Evolutionary conservation across 1,139 yeast species (phyloP), one percentile per base, ranked within the genome.

Genomic region (Taphrina communis): DNA sequence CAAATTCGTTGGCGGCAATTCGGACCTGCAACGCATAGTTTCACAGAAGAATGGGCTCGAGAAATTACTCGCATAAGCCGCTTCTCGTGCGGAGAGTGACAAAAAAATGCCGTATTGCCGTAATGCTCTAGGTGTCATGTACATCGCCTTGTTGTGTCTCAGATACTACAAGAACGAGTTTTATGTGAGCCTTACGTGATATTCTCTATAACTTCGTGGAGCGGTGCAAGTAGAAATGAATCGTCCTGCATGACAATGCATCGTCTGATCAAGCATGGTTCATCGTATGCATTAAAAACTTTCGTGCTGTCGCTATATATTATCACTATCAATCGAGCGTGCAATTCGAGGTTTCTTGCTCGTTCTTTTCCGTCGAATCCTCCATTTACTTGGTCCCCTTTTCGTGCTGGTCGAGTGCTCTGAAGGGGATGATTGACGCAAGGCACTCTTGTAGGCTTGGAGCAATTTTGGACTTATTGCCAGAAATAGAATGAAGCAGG

Each of bases 401-500:
- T 12, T 31, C 48, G 48, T 14, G 19, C 48, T 39, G 14, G 14
- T 39, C 14, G 14, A 39, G 14, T 14, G 8, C 19, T 14, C 12
- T 2, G 8, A 6, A n/a, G n/a, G 8, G n/a, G 12, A 7, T 44
- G 48, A 12, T 2, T 44, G n/a, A 17, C 48, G 48, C 55, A 12
- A 17, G 14, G 19, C 7, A 31, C 55, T n/a, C 55, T 50, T 50
- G 36, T 11, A 12, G 17, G 38, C 38, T n/a, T 19, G 31, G 12
- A 17, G 12, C 7, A 50, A n/a, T 21, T 35, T 25, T 11, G 58
- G 58, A 53, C 58, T 36, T 7, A 50, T 50, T 17, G 41, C 41
- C 17, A 56, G 35, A 8, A 56, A 50, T 12, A 56, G 38, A 12
- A 56, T 56, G 50, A 56, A 56, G 35, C 31, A 17, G 14, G 84